These are phyloP conservation scores for Thermochaetoides dissita DNA, from an alignment of 2,329 filamentous ascomycete genomes.

Conservation along the genomic window DNA sequence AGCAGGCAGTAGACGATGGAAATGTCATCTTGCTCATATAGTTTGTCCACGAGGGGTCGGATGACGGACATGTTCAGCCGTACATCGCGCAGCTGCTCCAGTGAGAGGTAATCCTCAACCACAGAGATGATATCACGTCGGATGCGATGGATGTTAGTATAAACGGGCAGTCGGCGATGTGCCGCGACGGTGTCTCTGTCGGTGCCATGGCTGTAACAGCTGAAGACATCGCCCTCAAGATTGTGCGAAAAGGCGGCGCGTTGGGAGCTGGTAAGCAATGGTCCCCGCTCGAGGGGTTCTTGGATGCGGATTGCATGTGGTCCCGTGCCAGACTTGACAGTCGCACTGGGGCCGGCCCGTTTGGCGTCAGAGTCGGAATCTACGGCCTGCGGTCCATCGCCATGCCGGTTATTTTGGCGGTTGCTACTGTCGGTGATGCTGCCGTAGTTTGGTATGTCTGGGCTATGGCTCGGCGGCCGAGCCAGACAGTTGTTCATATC, in stretches of 20 bases:
- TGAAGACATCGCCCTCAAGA: slow-evolving; percentile 16
- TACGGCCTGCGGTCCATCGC: no score
- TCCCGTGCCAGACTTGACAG: no score
- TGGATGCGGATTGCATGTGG: slow-evolving; percentile 11
- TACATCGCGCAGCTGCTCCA: slow-evolving; percentile 66
- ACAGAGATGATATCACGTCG: slow-evolving; percentile 49
- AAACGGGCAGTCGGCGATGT: slow-evolving; percentile 54
- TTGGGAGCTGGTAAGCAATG: slow-evolving; percentile 18
- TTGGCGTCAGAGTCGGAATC: no score
- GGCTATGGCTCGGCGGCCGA: no score
- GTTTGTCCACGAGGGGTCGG: slow-evolving; percentile 67
- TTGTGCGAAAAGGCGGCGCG: slow-evolving; percentile 24
- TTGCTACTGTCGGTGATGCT: no score
- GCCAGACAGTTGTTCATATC: no score
- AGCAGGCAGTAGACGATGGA: slow-evolving; percentile 75
- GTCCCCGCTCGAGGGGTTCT: slow-evolving; percentile 15
- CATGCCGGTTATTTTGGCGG: no score
- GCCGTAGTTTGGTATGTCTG: no score
- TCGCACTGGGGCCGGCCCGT: no score
- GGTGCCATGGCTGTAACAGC: background rate
- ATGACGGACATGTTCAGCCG: slow-evolving; percentile 71
- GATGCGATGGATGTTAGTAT: slow-evolving; percentile 64
- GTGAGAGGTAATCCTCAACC: slow-evolving; percentile 49
- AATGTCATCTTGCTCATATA: slow-evolving; percentile 66
- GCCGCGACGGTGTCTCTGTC: slow-evolving; percentile 30